phyloP scores from a whole-genome alignment of 805 yeast species.

The Candida corydali region DNA sequence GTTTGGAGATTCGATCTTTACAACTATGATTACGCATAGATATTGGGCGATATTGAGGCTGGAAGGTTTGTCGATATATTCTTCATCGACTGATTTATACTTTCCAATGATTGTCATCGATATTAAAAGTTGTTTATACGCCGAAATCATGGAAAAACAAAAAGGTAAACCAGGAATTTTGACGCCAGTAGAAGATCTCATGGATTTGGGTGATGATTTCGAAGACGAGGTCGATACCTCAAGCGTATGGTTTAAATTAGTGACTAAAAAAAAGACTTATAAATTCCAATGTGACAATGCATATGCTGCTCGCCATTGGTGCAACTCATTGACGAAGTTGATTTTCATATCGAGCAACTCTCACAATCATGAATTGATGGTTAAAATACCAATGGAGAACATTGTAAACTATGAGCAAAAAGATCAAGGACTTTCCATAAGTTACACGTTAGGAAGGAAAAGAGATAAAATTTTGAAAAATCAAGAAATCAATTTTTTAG shows the following conservation, averaged over 20 bases:
- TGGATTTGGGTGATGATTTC: constrained; percentile 11
- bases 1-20: constrained; percentile 34
- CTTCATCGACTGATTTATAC: constrained; percentile 73
- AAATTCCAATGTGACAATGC: constrained; percentile 70
- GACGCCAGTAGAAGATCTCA: constrained; percentile 1
- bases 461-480: constrained; percentile 34
- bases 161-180: constrained; percentile 11
- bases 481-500: constrained; percentile 60
- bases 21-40: constrained; percentile 40
- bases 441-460: constrained; percentile 33
- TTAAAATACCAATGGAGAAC: constrained; percentile 72
- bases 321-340: constrained; percentile 64
- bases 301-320: constrained; percentile 78
- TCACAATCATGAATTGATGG: constrained; percentile 68
- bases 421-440: constrained; percentile 40
- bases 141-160: constrained; percentile 44
- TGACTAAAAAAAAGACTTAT: constrained; percentile 53
- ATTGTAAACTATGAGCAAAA: constrained; percentile 58
- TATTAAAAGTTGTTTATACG: constrained; percentile 56
- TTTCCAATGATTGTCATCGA: constrained; percentile 79
- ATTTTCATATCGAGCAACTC: constrained; percentile 61
- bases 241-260: constrained; percentile 53
- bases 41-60: constrained; percentile 80
- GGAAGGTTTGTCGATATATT: constrained; percentile 63
- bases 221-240: constrained; percentile 27